These are phyloP conservation scores for Cenchrus purpureus DNA, from an alignment of 176 grass and related monocot species.

Conservation along the genomic window DNA sequence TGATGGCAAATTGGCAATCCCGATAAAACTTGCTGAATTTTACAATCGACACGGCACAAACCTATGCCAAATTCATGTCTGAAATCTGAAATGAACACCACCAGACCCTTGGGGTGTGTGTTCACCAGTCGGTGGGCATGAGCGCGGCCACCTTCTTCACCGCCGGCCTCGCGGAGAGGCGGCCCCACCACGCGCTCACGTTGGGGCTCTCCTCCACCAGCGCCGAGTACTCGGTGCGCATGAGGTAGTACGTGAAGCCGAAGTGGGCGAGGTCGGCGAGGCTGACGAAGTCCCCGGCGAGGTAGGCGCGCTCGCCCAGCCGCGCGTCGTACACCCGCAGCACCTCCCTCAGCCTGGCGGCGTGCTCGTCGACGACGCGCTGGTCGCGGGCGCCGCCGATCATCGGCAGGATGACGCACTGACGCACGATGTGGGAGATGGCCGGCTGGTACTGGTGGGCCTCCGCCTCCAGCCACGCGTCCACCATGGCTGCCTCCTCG, in stretches of 20 bases:
- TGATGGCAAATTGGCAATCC: not conserved
- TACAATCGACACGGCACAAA: too few relatives aligned
- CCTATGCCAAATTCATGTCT: too few relatives aligned
- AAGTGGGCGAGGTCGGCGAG: constrained; percentile 65
- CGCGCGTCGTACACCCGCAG: constrained; percentile 44
- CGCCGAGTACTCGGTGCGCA: constrained; percentile 29
- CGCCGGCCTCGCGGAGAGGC: constrained; percentile 34
- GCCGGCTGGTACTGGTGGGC: constrained; percentile 9
- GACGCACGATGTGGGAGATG: not conserved
- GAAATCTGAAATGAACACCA: too few relatives aligned
- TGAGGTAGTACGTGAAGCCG: constrained; percentile 28
- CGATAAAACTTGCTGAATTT: not conserved
- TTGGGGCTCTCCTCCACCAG: constrained; percentile 34
- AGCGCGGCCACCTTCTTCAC: constrained; percentile 34
- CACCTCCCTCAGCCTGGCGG: constrained; percentile 19
- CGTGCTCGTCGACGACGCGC: constrained; percentile 32
- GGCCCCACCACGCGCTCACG: constrained; percentile 54
- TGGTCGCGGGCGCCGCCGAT: constrained; percentile 33
- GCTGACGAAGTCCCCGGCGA: constrained; percentile 45
- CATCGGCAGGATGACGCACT: constrained; percentile 25
- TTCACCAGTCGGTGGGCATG: not conserved
- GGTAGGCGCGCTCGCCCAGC: not conserved
- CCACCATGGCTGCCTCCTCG: not conserved
- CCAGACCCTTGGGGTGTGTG: too few relatives aligned
- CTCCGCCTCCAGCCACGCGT: constrained; percentile 14